Evolutionary conservation across 1,284 basidiomycete genomes (phyloP), one percentile per base, ranked within the genome.

Genomic region (Cystobasidiaceae sp.): DNA sequence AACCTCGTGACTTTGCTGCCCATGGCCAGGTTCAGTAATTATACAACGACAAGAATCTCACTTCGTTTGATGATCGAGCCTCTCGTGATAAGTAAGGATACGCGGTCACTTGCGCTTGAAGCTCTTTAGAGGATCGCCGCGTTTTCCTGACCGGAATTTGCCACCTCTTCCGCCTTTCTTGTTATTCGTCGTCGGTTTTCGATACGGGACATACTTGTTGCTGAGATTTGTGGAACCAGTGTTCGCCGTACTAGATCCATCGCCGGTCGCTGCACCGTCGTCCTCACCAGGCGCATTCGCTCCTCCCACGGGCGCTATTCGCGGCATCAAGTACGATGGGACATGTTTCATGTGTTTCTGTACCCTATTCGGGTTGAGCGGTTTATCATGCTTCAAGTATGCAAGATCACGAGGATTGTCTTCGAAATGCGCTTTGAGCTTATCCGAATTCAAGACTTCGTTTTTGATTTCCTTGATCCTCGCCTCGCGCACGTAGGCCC

Each of bases 401-500:
- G 92, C 91, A 19, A 97, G 81, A 75, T 97, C 94, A 7, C 90
- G 81, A 0, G 96, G 96, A 74, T 98, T 94, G 73, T 97, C 93
- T 73, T 97, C 93, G 69, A 98, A 98, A 77, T 98, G 94, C 1
- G 93, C 91, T 84, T 97, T 97, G 63, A 98, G 83, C 78, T 94
- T 97, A 72, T 96, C 90, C 51, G 89, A 92, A 75, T 96, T 94
- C 71, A 98, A 76, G 49, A 98, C 87, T 78, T 99, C 96, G 50
- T 85, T 80, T 77, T 96, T 94, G 72, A 98, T 79, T 78, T 98
- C 96, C 77, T 94, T 94, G 56, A 97, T 82, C 69, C 93, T 80
- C 1, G 96, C 96, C 77, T 98, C 96, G 71, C 86, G 84, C 67
- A 99, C 86, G 4, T 87, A 85, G 65, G 84, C 86, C 68, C 86